Evolutionary conservation across 2,329 filamentous ascomycete genomes (phyloP), one percentile per base, ranked within the genome.

Genomic region (Corynespora cassiicola): DNA sequence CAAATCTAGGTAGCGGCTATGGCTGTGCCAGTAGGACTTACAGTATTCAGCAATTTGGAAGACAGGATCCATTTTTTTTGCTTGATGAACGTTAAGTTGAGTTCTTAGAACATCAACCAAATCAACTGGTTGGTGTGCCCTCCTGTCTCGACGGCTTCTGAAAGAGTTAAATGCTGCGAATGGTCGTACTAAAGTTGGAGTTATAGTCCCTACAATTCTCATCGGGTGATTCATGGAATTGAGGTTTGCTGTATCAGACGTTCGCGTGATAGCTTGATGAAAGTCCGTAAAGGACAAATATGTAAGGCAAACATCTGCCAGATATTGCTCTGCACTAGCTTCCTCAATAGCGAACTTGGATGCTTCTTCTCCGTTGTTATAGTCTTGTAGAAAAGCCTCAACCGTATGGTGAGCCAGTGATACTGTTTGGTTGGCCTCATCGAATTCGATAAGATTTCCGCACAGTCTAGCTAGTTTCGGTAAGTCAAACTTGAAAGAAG

Each of bases 211-310:
- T 27, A 44, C 4, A 8, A 39, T 6, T 12, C 37, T 6, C 15
- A 28, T 15, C 21, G 42, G 42, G 27, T 20, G 43, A 25, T 39
- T 22, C 27, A 42, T 31, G 11, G 31, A 9, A 28, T 29, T 12
- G 31, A 42, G 34, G 31, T 46, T n/a, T 41, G n/a, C 33, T 35
- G 47, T 51, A 34, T 54, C 45, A 10, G 29, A 34, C 14, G 44
- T 54, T 19, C 41, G 47, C 21, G 33, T 38, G 27, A 51, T 17
- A 33, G 50, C 44, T 38, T 51, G n/a, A 17, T 42, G 35, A 32
- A 54, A 54, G 39, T 54, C 44, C n/a, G 41, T 42, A 36, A 54
- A 54, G 23, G 40, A 43, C 15, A 54, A 16, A 42, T 54, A 54
- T 18, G 43, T 48, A 10, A 54, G 23, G 34, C 50, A 54, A 30